Evolutionary conservation across 2,329 filamentous ascomycete species (phyloP).

Genomic region (Nothophoma quercina): DNA sequence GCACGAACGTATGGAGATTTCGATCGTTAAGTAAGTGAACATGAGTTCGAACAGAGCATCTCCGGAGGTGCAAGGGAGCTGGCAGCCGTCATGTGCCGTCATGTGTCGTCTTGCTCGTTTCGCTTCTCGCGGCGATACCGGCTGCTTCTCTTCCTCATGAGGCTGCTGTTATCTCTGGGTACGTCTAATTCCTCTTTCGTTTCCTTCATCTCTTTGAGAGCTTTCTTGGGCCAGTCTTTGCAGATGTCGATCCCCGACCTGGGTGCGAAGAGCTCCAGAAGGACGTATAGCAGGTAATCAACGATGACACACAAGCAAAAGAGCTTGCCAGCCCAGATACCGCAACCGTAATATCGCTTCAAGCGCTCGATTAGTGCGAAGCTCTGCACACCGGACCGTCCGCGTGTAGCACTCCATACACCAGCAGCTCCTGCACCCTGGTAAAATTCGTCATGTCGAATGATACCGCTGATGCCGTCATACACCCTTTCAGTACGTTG

Average conservation of each 20-base stretch:
- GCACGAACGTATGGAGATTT: not conserved
- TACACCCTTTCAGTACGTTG: slow-evolving; percentile 94
- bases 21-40: not conserved
- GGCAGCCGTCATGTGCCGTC: too few relatives aligned
- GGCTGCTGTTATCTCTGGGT: slow-evolving; percentile 16
- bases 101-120: slow-evolving; percentile 29
- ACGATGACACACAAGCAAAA: slow-evolving; percentile 95
- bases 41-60: not conserved
- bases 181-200: slow-evolving; percentile 20
- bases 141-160: slow-evolving; percentile 38
- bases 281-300: slow-evolving; percentile 89
- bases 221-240: slow-evolving; percentile 88
- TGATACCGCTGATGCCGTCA: slow-evolving; percentile 86
- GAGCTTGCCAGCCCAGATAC: slow-evolving; percentile 96
- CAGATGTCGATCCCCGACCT: slow-evolving; percentile 87
- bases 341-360: slow-evolving; percentile 97
- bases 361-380: slow-evolving; percentile 93
- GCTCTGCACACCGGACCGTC: slow-evolving; percentile 75
- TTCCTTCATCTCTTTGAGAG: slow-evolving; percentile 21
- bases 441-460: slow-evolving; percentile 87
- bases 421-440: slow-evolving; percentile 75
- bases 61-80: too few relatives aligned
- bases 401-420: slow-evolving; percentile 73
- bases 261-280: slow-evolving; percentile 87
- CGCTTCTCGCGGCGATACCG: slow-evolving; percentile 37